Base-by-base conservation (phyloP, 2,329 filamentous ascomycete species). In the Blumeria hordei region DNA sequence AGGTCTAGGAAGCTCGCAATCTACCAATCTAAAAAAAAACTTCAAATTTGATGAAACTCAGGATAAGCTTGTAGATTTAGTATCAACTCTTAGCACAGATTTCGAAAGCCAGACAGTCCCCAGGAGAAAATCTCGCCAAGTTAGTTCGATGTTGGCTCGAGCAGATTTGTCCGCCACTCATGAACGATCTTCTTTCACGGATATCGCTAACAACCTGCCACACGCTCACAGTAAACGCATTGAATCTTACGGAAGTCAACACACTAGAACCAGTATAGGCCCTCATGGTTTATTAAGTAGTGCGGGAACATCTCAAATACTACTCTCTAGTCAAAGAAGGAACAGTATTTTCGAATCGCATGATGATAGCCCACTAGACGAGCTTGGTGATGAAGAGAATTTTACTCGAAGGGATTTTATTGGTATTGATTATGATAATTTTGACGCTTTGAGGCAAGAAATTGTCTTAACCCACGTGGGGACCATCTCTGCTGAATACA, bases 91-190 rank as follows among this genome's bases (percentile, higher is more conserved):
- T n/a, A 83, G 85, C 55, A 76, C 83, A 44, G 83, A 87, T 56
- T 74, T 74, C 54, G 71, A 75, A 55, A 72, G 69, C 10, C 64
- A 67, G n/a, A 71, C 73, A 14, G 71, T 72, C 11, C 74, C 73
- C 0, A 70, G 78, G 54, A 72, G 78, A 57, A 78, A 77, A 58
- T 82, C 78, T 16, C 79, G 92, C 45, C 78, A 92, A 53, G 83
- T 96, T 32, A 98, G 92, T 69, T 96, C 90, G 14, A 76, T 94
- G 69, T 73, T 95, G 54, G 88, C 88, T 14, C 76, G 90, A 62
- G 84, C 85, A 35, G 90, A 95, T 64, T 71, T 95, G 18, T 90
- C 86, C 0, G 82, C 85, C 9, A 92, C 83, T 14, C 85, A 90
- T 60, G 88, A 94, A 61, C 76, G 85, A 62, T 74, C 81, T 0